A percentile compares a stretch with the other conserved stretches of the same genome.
phyloP scores from a whole-genome alignment of 805 yeast species.

The Suhomyces pyralidae region DNA sequence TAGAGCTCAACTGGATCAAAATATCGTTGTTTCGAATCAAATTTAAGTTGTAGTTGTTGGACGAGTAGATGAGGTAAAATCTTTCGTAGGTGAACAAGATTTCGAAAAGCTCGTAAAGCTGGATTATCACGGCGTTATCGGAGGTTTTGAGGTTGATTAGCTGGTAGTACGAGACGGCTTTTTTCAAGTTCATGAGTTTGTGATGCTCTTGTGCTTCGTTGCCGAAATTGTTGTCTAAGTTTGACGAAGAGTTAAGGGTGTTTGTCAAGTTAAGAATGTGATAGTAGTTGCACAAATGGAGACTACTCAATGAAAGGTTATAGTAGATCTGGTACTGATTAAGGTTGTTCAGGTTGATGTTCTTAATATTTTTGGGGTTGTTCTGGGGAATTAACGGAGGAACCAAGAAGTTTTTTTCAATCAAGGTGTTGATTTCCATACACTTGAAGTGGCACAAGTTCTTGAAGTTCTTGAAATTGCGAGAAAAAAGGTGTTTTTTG shows the following conservation, averaged over 20 bases:
- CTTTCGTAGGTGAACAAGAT: conserved; percentile 28
- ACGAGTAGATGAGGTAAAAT: conserved; percentile 12
- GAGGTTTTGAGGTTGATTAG: conserved; percentile 25
- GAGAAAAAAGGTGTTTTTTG: conserved; percentile 13
- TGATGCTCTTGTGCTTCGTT: conserved; percentile 29
- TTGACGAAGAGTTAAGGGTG: conserved; percentile 14
- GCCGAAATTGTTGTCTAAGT: conserved; percentile 14
- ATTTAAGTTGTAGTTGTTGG: conserved; percentile 14
- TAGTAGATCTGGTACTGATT: conserved; percentile 29
- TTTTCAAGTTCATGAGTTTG: conserved; percentile 24
- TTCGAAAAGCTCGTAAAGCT: conserved; percentile 32
- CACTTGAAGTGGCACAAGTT: conserved; percentile 25
- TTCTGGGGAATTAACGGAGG: conserved; percentile 15
- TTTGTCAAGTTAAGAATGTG: conserved; percentile 27
- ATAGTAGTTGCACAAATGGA: conserved; percentile 31
- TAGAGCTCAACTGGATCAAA: conserved; percentile 9
- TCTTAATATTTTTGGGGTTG: conserved; percentile 4
- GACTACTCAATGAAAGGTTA: conserved; percentile 24
- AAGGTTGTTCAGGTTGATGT: conserved; percentile 12
- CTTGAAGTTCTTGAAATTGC: conserved; percentile 23
- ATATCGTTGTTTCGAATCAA: conserved; percentile 12
- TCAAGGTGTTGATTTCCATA: conserved; percentile 24
- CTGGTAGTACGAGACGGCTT: conserved; percentile 31
- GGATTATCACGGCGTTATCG: conserved; percentile 16
- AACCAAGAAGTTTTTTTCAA: conserved; percentile 20